Evolutionary conservation across 2,329 filamentous ascomycete genomes (phyloP).

Genomic region (Pseudonectria buxi): DNA sequence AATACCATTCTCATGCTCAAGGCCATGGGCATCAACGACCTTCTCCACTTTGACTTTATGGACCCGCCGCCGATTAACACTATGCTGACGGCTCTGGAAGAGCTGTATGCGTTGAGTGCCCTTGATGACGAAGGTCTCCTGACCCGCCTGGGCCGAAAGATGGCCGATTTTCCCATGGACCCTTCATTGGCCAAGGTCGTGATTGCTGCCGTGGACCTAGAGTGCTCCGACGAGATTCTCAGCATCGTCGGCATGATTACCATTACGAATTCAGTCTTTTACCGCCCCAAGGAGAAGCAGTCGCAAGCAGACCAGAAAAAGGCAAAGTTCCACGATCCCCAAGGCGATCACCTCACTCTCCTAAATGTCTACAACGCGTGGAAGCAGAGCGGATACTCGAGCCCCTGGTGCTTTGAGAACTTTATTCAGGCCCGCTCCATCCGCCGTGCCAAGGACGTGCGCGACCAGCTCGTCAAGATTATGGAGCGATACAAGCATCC

Average conservation of each 20-base stretch:
- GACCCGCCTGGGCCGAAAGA: constrained; percentile 86
- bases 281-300: constrained; percentile 96
- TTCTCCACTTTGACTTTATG: constrained; percentile 98
- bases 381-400: constrained; percentile 77
- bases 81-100: constrained; percentile 92
- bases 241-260: constrained; percentile 94
- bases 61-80: constrained; percentile 96
- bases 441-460: constrained; percentile 82
- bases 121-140: constrained; percentile 92
- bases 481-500: constrained; percentile 86
- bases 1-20: constrained; percentile 96
- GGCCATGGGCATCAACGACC: constrained; percentile 97
- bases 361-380: constrained; percentile 98
- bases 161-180: constrained; percentile 99
- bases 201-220: constrained; percentile 78
- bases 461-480: constrained; percentile 86
- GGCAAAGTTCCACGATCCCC: constrained; percentile 90
- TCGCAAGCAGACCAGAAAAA: constrained; percentile 96
- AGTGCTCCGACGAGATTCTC: constrained; percentile 89
- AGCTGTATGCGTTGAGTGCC: constrained; percentile 85
- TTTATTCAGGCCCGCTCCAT: constrained; percentile 92
- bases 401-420: constrained; percentile 94
- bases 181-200: constrained; percentile 85
- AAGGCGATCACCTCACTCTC: constrained; percentile 88
- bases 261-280: constrained; percentile 72